A percentile compares a stretch with the other conserved stretches of the same genome.
Conservation (phyloP, 2,329 filamentous ascomycete species). For the Aureobasidium uvarum region DNA sequence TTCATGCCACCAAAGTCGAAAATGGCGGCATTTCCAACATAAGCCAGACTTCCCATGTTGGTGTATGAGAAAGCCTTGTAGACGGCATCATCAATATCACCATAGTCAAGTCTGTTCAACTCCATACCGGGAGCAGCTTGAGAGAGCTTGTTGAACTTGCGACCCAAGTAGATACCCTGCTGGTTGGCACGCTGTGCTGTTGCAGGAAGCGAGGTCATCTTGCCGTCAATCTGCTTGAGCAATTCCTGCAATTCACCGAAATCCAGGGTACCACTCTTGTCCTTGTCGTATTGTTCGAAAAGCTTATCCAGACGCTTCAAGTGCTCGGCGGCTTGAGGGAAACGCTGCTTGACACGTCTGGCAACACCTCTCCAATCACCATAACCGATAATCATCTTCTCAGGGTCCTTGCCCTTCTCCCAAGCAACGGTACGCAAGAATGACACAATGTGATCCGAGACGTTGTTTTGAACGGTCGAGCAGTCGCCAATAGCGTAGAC, state of each 20-base stretch:
- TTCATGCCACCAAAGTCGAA: constrained; percentile 85
- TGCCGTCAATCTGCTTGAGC: constrained; percentile 86
- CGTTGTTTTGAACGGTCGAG: constrained; percentile 94
- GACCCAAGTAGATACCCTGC: constrained; percentile 87
- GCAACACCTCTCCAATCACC: constrained; percentile 85
- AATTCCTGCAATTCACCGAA: constrained; percentile 89
- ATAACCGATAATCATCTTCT: constrained; percentile 83
- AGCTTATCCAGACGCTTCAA: constrained; percentile 86
- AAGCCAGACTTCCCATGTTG: constrained; percentile 88
- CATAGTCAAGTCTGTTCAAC: constrained; percentile 79
- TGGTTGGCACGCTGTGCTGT: constrained; percentile 96
- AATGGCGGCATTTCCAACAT: constrained; percentile 93
- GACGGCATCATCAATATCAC: constrained; percentile 85
- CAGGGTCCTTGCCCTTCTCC: constrained; percentile 86
- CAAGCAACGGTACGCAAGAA: constrained; percentile 88
- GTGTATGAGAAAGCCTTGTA: constrained; percentile 95
- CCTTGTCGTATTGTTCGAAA: constrained; percentile 88
- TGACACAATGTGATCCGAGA: constrained; percentile 83
- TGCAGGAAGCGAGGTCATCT: constrained; percentile 89
- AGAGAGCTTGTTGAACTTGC: constrained; percentile 91
- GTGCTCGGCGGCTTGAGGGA: constrained; percentile 86
- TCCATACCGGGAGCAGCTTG: constrained; percentile 70
- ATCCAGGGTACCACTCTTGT: constrained; percentile 88
- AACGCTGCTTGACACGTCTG: constrained; percentile 76
- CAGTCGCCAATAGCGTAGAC: constrained; percentile 98